These are phyloP conservation scores for Fremontodendron californicum DNA, from an alignment of 345 rosid genomes.

Conservation along the genomic window DNA sequence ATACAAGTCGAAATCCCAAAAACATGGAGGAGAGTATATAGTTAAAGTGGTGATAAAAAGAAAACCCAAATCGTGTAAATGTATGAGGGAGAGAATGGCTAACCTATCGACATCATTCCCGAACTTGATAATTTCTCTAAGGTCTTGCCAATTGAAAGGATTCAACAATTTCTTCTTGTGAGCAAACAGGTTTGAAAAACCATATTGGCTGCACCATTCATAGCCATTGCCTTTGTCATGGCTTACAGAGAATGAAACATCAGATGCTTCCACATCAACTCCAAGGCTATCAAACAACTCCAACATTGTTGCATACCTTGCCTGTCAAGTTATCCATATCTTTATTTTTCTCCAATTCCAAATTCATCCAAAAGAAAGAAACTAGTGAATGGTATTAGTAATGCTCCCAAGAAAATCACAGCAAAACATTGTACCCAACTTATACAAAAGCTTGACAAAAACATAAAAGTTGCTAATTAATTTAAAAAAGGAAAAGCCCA, in stretches of 20 bases:
- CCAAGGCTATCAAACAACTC: constrained; percentile 76
- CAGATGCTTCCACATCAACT: constrained; percentile 70
- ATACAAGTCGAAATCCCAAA: not conserved
- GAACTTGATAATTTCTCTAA: constrained; percentile 61
- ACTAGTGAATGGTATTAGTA: no score
- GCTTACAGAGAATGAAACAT: constrained; percentile 83
- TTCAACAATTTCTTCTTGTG: constrained; percentile 56
- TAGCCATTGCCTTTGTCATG: constrained; percentile 64
- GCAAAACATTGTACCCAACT: no score
- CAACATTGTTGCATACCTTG: constrained; percentile 84
- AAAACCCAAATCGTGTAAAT: no score
- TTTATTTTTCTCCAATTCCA: no score
- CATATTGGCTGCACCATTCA: constrained; percentile 88
- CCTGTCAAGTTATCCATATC: constrained; percentile 35
- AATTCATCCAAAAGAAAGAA: no score
- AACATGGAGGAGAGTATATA: not conserved
- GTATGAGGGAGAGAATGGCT: not conserved
- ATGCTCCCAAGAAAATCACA: no score
- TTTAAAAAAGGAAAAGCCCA: no score
- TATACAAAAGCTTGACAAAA: no score
- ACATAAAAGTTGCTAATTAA: no score
- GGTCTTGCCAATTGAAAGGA: constrained; percentile 71
- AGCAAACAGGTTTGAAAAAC: constrained; percentile 59
- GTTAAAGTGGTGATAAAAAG: not conserved
- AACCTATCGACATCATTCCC: constrained; percentile 58